Base-by-base conservation (phyloP, 2,329 filamentous ascomycete species). In the Epichloe gansuensis region DNA sequence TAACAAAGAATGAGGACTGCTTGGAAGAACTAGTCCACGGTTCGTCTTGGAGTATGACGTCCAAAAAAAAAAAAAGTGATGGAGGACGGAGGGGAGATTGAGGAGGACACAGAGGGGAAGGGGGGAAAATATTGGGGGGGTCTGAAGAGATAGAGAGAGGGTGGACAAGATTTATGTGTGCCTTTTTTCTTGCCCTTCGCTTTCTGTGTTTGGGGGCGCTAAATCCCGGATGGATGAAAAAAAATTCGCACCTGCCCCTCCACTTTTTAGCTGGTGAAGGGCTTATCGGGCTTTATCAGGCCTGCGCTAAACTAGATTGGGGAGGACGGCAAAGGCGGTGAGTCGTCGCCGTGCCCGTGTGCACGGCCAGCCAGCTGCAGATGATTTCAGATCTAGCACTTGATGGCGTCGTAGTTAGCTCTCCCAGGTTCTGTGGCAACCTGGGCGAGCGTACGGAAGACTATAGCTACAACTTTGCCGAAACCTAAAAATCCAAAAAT, bases 351-450 rank as follows among this genome's bases (percentile, higher is more conserved):
- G 23, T 15, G 36, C 12, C 45, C 50, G 48, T 44, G 47, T 49
- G 39, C 47, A 49, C 25, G 15, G 49, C 51, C 53, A 52, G 50
- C 39, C 50, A 55, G 50, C 40, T 43, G 38, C 42, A 51, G 44
- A 43, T 36, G 47, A 55, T 51, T 54, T 52, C 36, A 45, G 39
- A 51, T 54, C 27, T 15, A 5, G 39, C 39, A 41, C 40, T 25
- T 21, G n/a, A 45, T 51, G 50, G 50, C 50, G 50, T 35, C 21
- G 17, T 42, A 25, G 72, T 97, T 97, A 27, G 88, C 89, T 34
- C 89, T 11, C 95, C 77, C 0, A 93, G 91, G 71, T 90, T 95
- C 71, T 96, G 88, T 1, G 40, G 34, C 34, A 35, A 12, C 34
- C 12, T 35, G 7, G 34, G 3, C 34, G 34, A n/a, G n/a, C n/a